Base-by-base conservation (phyloP, 2,329 filamentous ascomycete species). In the Alternaria panax region DNA sequence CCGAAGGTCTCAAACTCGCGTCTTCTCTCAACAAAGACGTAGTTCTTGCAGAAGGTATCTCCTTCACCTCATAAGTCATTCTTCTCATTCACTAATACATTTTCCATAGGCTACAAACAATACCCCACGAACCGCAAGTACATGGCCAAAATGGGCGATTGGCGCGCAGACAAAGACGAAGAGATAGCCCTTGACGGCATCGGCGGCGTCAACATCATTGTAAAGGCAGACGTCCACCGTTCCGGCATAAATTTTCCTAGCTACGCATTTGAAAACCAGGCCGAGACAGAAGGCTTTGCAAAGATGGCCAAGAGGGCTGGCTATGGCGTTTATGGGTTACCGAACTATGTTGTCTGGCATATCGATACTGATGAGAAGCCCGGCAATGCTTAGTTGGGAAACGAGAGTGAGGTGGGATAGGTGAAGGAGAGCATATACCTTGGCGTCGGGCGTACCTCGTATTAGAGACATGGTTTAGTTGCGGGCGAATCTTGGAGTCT, bases 261-360 rank as follows among this genome's bases (percentile, higher is more conserved):
- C 76, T 99, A 99, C 74, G 87, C 95, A 3, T 99, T 99, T 77
- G 95, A 99, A 78, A 98, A 99, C 80, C 95, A 99, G 82, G 95
- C 95, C 65, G 95, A 99, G 80, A 99, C 95, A 5, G 95, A 99
- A 81, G 95, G 95, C 7, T 99, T 99, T 75, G 95, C 95, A 36
- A 97, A 96, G 79, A 99, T 99, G 95, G 95, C 95, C 60, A 97
- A 96, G 82, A 86, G 93, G 64, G 95, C 95, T 18, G 95, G 95
- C 43, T 98, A 97, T 77, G 86, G 92, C 73, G 95, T 99, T 25
- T 87, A 92, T 68, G 95, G 95, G 45, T 83, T 99, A 56, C 95
- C 94, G 41, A 99, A 99, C 79, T 99, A 99, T 77, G 90, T 99
- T 51, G 94, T 99, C 59, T 99, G 95, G 95, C 95, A 99, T 77